Base-by-base conservation (phyloP, 2,329 filamentous ascomycete species). In the Talaromyces sp. region DNA sequence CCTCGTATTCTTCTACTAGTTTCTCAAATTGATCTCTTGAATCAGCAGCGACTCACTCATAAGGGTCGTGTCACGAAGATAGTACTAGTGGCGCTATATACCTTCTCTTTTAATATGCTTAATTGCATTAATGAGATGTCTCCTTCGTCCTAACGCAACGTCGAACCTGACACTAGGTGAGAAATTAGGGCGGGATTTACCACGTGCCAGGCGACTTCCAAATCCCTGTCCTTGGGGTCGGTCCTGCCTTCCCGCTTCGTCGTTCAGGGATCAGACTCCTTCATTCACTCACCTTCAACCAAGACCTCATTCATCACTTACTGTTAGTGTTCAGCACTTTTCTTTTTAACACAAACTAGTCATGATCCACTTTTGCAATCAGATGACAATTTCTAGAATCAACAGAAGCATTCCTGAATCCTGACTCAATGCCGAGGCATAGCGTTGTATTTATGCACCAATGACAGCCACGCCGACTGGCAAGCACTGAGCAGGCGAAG, bases 231-330 rank as follows among this genome's bases (percentile, higher is more conserved):
- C 21, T 25, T 25, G 46, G 46, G 46, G 46, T n/a, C 46, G 46
- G 46, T n/a, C 46, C 3, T 31, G 23, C 37, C 55, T 25, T 21
- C 42, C 12, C 12, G 46, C 25, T 18, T 37, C 42, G 16, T 59
- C 57, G 18, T 37, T 31, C 42, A 50, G 57, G 57, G 57, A 59
- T 59, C 25, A 33, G 7, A 31, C 3, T 59, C 57, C 57, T 59
- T 28, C 16, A n/a, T 59, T 28, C 16, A n/a, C 44, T 28, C 21
- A 14, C 14, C 4, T 12, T 28, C 44, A 35, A n/a, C 14, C 39
- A 40, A 40, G 16, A 54, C 50, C 35, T 33, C 28, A 12, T 8
- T 48, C 6, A 6, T 28, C 28, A 28, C 3, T 28, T 28, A 28
- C 28, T 28, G 28, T n/a, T n/a, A n/a, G n/a, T 3, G 28, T 28